phyloP scores from a whole-genome alignment of 495 filamentous ascomycete genomes.

The Platismatia glauca region DNA sequence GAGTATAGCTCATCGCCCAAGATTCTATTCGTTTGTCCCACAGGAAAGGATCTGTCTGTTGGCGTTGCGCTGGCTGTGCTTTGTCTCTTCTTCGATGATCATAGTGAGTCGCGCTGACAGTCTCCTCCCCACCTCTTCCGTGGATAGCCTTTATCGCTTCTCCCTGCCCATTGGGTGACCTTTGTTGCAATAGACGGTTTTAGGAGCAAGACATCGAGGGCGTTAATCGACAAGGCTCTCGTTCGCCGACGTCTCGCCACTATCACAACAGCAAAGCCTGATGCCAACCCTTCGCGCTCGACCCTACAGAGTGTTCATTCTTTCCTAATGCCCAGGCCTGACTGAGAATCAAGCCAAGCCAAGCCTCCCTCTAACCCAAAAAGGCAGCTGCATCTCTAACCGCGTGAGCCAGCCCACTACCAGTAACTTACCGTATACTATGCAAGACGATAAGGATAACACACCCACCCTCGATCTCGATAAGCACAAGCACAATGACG shows the following conservation, averaged over 20 bases:
- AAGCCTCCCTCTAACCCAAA: not conserved
- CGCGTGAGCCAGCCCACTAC: not conserved
- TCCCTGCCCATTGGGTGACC: conserved; percentile 10
- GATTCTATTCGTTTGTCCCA: conserved; percentile 52
- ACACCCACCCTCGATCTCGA: not conserved
- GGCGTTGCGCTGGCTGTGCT: conserved; percentile 53
- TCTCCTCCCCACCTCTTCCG: not conserved
- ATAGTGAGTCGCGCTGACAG: conserved; percentile 33
- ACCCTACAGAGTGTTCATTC: conserved; percentile 83
- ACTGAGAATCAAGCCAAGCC: not conserved
- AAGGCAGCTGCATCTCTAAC: not conserved
- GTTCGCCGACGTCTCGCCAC: conserved; percentile 68
- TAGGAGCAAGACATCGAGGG: conserved; percentile 24
- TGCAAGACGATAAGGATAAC: conserved; percentile 1
- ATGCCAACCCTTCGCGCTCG: conserved; percentile 68
- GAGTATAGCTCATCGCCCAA: conserved; percentile 21
- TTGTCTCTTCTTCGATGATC: conserved; percentile 52
- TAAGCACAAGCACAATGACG: not conserved
- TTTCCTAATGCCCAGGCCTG: conserved; percentile 55
- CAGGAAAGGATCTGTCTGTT: conserved; percentile 57
- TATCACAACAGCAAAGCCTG: conserved; percentile 64
- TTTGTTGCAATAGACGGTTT: conserved; percentile 28
- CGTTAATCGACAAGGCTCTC: conserved; percentile 55
- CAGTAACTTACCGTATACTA: too few relatives aligned
- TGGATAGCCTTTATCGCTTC: conserved; percentile 5